phyloP scores from a whole-genome alignment of 1,284 basidiomycete genomes.

The Boletus subluridellus region DNA sequence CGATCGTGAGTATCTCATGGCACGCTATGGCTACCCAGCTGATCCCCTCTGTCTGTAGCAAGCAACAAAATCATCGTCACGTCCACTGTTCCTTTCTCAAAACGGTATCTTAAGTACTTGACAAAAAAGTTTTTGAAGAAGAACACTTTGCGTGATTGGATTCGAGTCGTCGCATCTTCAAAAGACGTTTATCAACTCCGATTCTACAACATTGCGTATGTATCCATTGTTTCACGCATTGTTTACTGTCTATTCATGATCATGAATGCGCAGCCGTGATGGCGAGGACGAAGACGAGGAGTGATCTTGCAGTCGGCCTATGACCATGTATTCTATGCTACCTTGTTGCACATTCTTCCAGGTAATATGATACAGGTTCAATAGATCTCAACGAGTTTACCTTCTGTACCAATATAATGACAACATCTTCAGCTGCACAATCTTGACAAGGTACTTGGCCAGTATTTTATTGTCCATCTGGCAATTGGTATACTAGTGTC shows the following conservation, averaged over 20 bases:
- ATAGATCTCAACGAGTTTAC: background rate
- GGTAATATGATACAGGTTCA: conserved; percentile 9
- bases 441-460: background rate
- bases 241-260: conserved; percentile 7
- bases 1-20: conserved; percentile 57
- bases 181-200: conserved; percentile 89
- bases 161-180: conserved; percentile 83
- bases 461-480: background rate
- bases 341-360: background rate
- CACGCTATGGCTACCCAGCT: background rate
- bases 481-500: background rate
- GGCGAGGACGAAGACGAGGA: conserved; percentile 57
- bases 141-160: conserved; percentile 82
- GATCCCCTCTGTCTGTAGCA: conserved; percentile 35
- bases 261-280: conserved; percentile 32
- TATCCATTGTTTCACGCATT: conserved; percentile 11
- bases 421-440: background rate
- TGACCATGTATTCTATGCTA: conserved; percentile 6
- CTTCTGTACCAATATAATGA: background rate
- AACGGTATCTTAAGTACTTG: conserved; percentile 90
- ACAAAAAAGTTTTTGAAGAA: conserved; percentile 97
- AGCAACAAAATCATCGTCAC: conserved; percentile 78
- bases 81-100: conserved; percentile 83
- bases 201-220: conserved; percentile 93
- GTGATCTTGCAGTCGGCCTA: conserved; percentile 22